phyloP scores from a whole-genome alignment of 108 stramenopile genomes.

The Epithemia pelagica region DNA sequence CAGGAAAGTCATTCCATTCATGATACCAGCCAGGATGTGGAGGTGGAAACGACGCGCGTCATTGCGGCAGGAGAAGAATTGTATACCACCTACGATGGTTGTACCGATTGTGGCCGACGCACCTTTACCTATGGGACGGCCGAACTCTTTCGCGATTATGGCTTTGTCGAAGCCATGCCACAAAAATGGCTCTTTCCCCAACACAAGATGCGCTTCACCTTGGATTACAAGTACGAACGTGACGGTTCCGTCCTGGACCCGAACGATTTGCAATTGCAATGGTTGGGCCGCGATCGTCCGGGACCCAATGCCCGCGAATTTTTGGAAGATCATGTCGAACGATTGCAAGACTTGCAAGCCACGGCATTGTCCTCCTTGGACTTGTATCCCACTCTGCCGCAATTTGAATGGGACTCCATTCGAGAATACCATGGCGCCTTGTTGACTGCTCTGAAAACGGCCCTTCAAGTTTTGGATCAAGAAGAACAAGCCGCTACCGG shows the following conservation, averaged over 20 bases:
- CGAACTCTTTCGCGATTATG: slow-evolving; percentile 59
- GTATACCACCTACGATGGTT: slow-evolving; percentile 55
- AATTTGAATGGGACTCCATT: slow-evolving; percentile 1
- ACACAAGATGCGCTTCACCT: neutral
- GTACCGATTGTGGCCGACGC: neutral
- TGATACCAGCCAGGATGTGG: slow-evolving; percentile 8
- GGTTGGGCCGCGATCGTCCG: neutral
- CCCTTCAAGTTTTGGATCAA: neutral
- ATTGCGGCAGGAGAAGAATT: slow-evolving; percentile 57
- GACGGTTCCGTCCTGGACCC: neutral
- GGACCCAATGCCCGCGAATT: neutral
- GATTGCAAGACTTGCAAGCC: neutral
- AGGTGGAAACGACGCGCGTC: slow-evolving; percentile 23
- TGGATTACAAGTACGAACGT: neutral
- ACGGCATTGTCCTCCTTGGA: neutral
- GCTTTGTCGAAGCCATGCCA: slow-evolving; percentile 69
- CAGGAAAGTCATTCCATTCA: neutral
- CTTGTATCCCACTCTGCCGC: neutral
- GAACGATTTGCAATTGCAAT: neutral
- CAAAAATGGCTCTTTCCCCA: slow-evolving; percentile 53
- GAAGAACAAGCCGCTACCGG: neutral
- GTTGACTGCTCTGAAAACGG: neutral
- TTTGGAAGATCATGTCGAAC: neutral
- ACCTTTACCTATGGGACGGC: slow-evolving; percentile 27
- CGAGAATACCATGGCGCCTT: neutral